phyloP scores from a whole-genome alignment of 2,329 filamentous ascomycete species.

The Fusarium sp. region DNA sequence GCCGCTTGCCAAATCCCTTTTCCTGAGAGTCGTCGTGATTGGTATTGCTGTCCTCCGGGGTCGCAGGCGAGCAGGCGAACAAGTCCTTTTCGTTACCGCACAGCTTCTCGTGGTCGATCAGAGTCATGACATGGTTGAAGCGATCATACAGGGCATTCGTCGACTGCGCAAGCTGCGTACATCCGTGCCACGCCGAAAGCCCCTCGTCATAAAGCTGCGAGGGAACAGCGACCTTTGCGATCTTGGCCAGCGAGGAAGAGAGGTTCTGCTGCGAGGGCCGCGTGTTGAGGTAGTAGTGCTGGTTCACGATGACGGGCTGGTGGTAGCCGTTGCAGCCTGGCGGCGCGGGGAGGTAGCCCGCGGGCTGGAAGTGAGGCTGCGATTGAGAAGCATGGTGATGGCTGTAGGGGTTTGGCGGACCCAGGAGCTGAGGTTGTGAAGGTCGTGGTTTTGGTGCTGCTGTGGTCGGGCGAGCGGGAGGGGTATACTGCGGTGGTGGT shows the following conservation, averaged over 20 bases:
- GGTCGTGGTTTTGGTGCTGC: slow-evolving; percentile 8
- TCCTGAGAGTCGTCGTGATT: neutral
- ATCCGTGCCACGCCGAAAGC: slow-evolving; percentile 55
- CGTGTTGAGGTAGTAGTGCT: slow-evolving; percentile 59
- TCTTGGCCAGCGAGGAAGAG: slow-evolving; percentile 49
- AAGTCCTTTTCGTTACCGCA: slow-evolving; percentile 66
- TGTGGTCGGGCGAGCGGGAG: neutral
- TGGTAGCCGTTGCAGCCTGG: slow-evolving; percentile 46
- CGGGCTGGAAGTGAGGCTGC: slow-evolving; percentile 39
- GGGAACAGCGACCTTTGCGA: slow-evolving; percentile 56
- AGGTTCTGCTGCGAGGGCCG: slow-evolving; percentile 25
- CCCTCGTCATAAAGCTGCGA: slow-evolving; percentile 57
- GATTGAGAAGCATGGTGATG: slow-evolving; percentile 40
- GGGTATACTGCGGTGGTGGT: neutral
- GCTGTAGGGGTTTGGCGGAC: slow-evolving; percentile 29
- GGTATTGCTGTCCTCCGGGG: neutral
- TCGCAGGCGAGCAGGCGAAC: slow-evolving; percentile 50
- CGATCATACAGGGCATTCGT: slow-evolving; percentile 66
- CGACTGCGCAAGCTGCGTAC: slow-evolving; percentile 57
- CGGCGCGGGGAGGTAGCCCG: slow-evolving; percentile 41
- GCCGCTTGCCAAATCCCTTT: slow-evolving; percentile 30
- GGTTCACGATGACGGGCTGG: slow-evolving; percentile 61
- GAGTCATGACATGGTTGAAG: slow-evolving; percentile 75
- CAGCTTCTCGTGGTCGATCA: slow-evolving; percentile 73
- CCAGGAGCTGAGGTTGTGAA: slow-evolving; percentile 17